Evolutionary conservation across 495 filamentous ascomycete species (phyloP).

Genomic region (Aspergillus funiculosus): DNA sequence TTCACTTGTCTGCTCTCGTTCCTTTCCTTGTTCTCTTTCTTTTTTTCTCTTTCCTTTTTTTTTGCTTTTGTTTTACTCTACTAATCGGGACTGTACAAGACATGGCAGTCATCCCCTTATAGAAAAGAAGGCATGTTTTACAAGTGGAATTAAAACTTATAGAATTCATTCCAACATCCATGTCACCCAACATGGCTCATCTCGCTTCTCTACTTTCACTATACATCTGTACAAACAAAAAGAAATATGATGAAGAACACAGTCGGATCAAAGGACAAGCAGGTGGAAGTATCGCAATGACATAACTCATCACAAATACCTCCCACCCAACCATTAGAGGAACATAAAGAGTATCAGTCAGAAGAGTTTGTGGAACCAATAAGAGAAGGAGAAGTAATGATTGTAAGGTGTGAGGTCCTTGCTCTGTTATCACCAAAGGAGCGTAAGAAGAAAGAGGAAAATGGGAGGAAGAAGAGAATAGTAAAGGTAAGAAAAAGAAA

Average conservation of each 20-base stretch:
- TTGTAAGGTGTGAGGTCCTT: conserved; percentile 14
- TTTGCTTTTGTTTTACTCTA: not conserved
- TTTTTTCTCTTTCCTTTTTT: conserved; percentile 5
- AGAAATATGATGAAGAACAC: conserved; percentile 17
- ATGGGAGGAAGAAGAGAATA: conserved; percentile 18
- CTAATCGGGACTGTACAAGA: too few species aligned
- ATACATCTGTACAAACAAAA: conserved; percentile 38
- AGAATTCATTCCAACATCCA: conserved; percentile 17
- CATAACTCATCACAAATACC: conserved; percentile 29
- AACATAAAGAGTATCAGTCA: conserved; percentile 16
- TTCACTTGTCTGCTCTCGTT: too few species aligned
- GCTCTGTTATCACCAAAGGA: conserved; percentile 31
- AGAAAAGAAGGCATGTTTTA: too few species aligned
- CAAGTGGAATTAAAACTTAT: conserved; percentile 10
- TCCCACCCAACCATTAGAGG: conserved; percentile 33
- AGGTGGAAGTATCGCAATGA: conserved; percentile 16
- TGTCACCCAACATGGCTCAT: conserved; percentile 21
- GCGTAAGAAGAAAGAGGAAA: too few species aligned
- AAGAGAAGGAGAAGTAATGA: conserved; percentile 20
- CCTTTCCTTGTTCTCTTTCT: not conserved
- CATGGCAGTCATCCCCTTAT: too few species aligned
- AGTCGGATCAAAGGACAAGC: conserved; percentile 15
- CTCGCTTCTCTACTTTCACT: conserved; percentile 20
- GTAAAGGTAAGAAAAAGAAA: conserved; percentile 17
- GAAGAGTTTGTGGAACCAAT: conserved; percentile 16